These are phyloP conservation scores for Brassica balearica DNA, from an alignment of 441 rosid species.

Conservation along the genomic window DNA sequence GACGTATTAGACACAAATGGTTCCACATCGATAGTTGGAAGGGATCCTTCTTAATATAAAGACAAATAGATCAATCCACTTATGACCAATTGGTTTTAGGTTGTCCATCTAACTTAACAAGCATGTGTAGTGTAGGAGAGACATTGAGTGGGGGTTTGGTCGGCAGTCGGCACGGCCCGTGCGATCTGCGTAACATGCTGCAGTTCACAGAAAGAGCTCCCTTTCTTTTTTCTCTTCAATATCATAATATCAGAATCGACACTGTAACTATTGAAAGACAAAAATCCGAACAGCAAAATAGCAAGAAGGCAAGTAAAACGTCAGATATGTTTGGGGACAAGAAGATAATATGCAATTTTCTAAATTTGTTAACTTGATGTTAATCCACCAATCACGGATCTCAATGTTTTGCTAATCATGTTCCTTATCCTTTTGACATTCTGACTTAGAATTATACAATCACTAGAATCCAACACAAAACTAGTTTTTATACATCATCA, in stretches of 20 bases:
- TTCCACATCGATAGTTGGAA: too few relatives aligned
- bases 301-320: slow-evolving; percentile 24
- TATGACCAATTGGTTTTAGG: too few relatives aligned
- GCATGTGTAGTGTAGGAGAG: too few relatives aligned
- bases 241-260: neutral
- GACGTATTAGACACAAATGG: too few relatives aligned
- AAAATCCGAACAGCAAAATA: slow-evolving; percentile 19
- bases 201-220: slow-evolving; percentile 36
- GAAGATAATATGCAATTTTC: slow-evolving; percentile 26
- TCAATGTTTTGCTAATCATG: slow-evolving; percentile 4
- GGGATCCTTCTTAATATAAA: too few relatives aligned
- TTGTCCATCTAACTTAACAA: too few relatives aligned
- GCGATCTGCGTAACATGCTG: slow-evolving; percentile 41
- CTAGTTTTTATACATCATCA: slow-evolving; percentile 12
- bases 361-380: slow-evolving; percentile 15
- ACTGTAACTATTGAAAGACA: slow-evolving; percentile 3
- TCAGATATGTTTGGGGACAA: slow-evolving; percentile 38
- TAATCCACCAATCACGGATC: slow-evolving; percentile 45
- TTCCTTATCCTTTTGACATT: slow-evolving; percentile 40
- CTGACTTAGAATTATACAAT: neutral
- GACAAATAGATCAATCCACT: too few relatives aligned
- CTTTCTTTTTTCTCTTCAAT: too few relatives aligned
- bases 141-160: too few relatives aligned
- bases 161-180: slow-evolving; percentile 34
- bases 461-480: slow-evolving; percentile 28